These are phyloP conservation scores for Acer campestre DNA, from an alignment of 345 rosid species.

Conservation along the genomic window DNA sequence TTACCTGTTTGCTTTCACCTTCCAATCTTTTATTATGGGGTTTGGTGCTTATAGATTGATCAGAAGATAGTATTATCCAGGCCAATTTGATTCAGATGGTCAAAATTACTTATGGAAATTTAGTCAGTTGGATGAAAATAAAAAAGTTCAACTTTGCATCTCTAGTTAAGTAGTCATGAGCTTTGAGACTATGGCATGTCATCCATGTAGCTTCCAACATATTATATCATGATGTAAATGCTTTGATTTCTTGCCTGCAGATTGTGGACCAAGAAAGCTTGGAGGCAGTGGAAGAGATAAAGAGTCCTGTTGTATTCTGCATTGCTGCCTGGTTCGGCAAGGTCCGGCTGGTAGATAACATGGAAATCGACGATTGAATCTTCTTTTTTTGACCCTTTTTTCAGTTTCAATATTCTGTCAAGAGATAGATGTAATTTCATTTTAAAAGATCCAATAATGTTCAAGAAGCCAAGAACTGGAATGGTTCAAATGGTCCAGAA, in stretches of 20 bases:
- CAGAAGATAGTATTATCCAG: background rate
- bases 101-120: background rate
- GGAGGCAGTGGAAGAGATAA: constrained; percentile 59
- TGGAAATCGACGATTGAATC: constrained; percentile 48
- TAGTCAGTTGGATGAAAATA: no score
- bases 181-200: no score
- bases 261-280: constrained; percentile 73
- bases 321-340: constrained; percentile 84
- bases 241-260: constrained; percentile 27
- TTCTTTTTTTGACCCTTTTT: no score
- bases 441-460: background rate
- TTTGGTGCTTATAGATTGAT: background rate
- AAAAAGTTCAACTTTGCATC: no score
- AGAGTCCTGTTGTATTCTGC: constrained; percentile 63
- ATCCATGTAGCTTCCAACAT: no score
- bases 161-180: no score
- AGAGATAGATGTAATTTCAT: background rate
- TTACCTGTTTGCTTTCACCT: background rate
- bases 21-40: background rate
- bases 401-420: background rate
- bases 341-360: constrained; percentile 84
- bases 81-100: background rate
- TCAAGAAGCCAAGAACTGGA: background rate
- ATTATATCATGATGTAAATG: background rate
- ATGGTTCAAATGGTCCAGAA: no score